These are phyloP conservation scores for Colletotrichum sp. DNA, from an alignment of 2,329 filamentous ascomycete species.

Conservation along the genomic window DNA sequence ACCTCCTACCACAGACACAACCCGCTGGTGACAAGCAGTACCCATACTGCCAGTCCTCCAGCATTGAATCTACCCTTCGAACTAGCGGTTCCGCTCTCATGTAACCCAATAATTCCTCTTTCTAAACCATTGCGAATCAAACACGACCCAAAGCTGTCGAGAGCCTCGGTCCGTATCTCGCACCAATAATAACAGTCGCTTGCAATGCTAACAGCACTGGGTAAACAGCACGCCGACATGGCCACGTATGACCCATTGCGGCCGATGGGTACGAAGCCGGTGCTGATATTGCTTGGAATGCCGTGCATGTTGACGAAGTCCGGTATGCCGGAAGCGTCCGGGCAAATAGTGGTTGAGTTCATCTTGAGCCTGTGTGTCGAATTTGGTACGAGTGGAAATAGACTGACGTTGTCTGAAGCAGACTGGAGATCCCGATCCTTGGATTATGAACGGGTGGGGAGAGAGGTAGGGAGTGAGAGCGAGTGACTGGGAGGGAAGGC, in stretches of 20 bases:
- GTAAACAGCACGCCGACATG: background rate
- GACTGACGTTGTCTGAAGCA: no score
- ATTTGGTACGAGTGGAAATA: background rate
- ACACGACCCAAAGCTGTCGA: background rate
- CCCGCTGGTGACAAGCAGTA: background rate
- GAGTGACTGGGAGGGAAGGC: no score
- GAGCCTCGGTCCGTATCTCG: background rate
- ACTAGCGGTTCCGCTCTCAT: accelerated
- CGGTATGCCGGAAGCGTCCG: background rate
- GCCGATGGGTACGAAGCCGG: background rate
- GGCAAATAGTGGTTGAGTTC: background rate
- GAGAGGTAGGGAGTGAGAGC: background rate
- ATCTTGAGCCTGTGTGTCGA: background rate
- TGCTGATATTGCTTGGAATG: background rate
- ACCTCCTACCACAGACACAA: no score
- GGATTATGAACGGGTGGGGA: no score
- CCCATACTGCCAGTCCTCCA: accelerated
- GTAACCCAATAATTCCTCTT: accelerated
- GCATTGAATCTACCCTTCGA: accelerated
- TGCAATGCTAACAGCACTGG: background rate
- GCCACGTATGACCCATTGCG: background rate
- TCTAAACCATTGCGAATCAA: background rate
- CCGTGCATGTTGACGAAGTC: background rate
- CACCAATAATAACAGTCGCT: background rate
- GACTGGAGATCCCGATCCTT: no score